Conservation (phyloP, 768 basidiomycete genomes). For the Coprinopsis sp. region DNA sequence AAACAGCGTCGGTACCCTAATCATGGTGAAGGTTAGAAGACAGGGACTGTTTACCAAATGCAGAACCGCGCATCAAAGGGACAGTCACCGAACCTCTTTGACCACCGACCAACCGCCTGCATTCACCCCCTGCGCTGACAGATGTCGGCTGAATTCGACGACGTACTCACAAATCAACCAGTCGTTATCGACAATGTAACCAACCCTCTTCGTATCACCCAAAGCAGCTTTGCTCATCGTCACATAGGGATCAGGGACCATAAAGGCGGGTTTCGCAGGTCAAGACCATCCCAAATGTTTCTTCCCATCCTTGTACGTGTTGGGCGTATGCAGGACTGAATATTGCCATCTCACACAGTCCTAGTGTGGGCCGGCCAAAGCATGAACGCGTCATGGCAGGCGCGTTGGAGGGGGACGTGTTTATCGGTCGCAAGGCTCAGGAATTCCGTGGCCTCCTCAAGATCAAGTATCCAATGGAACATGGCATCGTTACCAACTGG, state of each 20-base stretch:
- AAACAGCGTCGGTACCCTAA: too few species aligned
- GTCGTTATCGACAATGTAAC: slow-evolving; percentile 97
- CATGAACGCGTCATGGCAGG: slow-evolving; percentile 98
- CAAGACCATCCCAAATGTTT: slow-evolving; percentile 99
- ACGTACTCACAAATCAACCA: slow-evolving; percentile 95
- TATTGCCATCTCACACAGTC: slow-evolving; percentile 14
- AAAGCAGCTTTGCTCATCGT: slow-evolving; percentile 18
- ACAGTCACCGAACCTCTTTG: too few species aligned
- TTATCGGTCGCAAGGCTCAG: slow-evolving; percentile 93
- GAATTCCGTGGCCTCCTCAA: slow-evolving; percentile 93
- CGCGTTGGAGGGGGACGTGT: slow-evolving; percentile 92
- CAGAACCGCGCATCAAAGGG: too few species aligned
- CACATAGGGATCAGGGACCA: slow-evolving; percentile 88
- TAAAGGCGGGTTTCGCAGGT: slow-evolving; percentile 98
- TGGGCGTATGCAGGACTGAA: slow-evolving; percentile 29
- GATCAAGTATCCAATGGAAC: slow-evolving; percentile 99
- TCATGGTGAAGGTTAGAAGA: too few species aligned
- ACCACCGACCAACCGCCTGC: neutral
- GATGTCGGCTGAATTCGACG: slow-evolving; percentile 87
- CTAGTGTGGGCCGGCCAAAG: slow-evolving; percentile 92
- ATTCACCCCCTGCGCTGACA: slow-evolving; percentile 1
- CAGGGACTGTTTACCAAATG: too few species aligned
- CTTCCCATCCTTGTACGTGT: slow-evolving; percentile 95
- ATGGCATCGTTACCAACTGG: slow-evolving; percentile 99
- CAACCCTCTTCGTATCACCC: slow-evolving; percentile 9